Base-by-base conservation (phyloP, 1,139 yeast genomes). In the Nakaseomyces kungkrabaensis region DNA sequence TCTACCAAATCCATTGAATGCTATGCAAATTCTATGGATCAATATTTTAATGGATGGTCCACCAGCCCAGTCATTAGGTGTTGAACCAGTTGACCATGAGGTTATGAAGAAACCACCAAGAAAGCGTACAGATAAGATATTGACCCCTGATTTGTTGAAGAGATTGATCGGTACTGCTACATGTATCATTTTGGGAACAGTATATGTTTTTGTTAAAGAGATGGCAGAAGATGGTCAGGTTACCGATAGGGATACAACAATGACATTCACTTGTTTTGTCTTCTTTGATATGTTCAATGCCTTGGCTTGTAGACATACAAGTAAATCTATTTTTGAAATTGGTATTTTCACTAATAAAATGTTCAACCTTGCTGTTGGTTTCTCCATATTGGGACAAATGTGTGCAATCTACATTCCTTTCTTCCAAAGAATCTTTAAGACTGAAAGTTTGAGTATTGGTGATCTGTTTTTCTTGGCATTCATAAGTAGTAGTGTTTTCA, bases 41-140 rank as follows among this genome's bases (percentile, higher is more conserved):
- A 90, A 92, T 66, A 92, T 92, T 52, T 76, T 92, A 55, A 92
- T 92, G 98, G 98, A 92, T 70, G 98, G 98, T 0, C 98, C 98
- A 7, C 98, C 98, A 4, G 98, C 98, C 0, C 98, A 92, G 69
- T 86, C 96, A 0, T 74, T 92, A 47, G 97, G 98, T 50, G 97
- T 92, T 33, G 98, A 92, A 69, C 95, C 97, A 1, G 97, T 90
- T 26, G 97, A 90, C 64, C 88, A 85, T 54, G 95, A 83, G 64
- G 95, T 92, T 40, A 90, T 92, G 97, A 79, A 76, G 55, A 85
- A 85, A 63, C 97, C 97, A 13, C 97, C 98, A 50, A 80, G 98
- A 68, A 77, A 81, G 51, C 81, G 97, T 65, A 75, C 77, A 51
- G 97, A 89, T 56, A 82, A 82, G 59, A 92, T 92, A 50, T 72